These are phyloP conservation scores for Candida krabiensis DNA, from an alignment of 805 yeast species.

Conservation along the genomic window DNA sequence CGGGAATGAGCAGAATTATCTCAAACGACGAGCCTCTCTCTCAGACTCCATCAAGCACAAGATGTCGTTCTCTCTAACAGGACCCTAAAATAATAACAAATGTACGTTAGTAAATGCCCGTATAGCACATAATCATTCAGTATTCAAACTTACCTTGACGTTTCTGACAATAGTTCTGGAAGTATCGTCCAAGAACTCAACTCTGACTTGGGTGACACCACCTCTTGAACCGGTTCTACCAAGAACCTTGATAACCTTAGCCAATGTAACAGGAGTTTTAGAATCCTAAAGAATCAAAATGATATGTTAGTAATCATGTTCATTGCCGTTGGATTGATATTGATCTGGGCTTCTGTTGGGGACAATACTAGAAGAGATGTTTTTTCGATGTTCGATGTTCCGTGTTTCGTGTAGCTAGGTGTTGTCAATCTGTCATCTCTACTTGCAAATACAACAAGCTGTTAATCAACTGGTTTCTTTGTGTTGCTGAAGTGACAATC, in stretches of 20 bases:
- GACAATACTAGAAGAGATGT: too few relatives aligned
- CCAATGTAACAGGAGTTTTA: conserved; percentile 96
- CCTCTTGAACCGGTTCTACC: conserved; percentile 99
- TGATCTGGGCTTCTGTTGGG: background rate
- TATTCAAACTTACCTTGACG: conserved; percentile 54
- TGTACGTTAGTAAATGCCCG: conserved; percentile 11
- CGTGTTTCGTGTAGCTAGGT: too few relatives aligned
- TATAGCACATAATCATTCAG: background rate
- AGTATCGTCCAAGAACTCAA: conserved; percentile 92
- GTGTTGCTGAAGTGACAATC: too few relatives aligned
- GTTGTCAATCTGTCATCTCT: too few relatives aligned
- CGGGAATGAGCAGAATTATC: conserved; percentile 43
- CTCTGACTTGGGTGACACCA: conserved; percentile 99
- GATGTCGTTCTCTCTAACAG: conserved; percentile 97
- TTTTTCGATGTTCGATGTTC: too few relatives aligned
- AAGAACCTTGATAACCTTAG: conserved; percentile 98
- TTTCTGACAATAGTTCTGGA: conserved; percentile 96
- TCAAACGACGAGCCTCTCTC: conserved; percentile 98
- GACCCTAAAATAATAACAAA: conserved; percentile 47
- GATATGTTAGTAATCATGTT: conserved; percentile 10
- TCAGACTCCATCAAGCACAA: conserved; percentile 99
- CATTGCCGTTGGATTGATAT: background rate
- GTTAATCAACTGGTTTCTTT: too few relatives aligned
- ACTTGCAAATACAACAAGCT: too few relatives aligned
- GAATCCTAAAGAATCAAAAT: conserved; percentile 42